Evolutionary conservation across 2,329 filamentous ascomycete species (phyloP).

Genomic region (Zopfia rhizophila): DNA sequence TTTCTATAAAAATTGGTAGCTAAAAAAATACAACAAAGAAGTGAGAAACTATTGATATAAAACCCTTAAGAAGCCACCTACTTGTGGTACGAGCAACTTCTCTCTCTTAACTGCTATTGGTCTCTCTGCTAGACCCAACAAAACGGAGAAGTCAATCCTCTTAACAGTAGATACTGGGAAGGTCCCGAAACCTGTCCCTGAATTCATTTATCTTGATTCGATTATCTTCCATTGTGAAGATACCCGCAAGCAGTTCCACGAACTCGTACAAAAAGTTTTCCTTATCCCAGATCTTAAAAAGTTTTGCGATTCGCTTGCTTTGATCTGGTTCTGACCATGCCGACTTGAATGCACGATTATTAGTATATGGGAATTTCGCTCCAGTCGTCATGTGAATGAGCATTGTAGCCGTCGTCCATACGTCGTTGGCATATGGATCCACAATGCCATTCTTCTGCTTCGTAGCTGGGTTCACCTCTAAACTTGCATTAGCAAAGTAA

Average conservation of each 20-base stretch:
- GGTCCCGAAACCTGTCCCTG: not conserved
- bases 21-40: no score
- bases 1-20: no score
- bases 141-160: no score
- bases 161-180: conserved; percentile 10
- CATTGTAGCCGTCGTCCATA: conserved; percentile 2
- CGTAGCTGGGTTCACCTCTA: not conserved
- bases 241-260: conserved; percentile 3
- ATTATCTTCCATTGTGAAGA: conserved; percentile 1
- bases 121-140: no score
- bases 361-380: no score
- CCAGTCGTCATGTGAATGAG: conserved; percentile 3
- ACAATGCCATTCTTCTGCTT: not conserved
- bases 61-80: no score
- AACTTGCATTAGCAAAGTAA: conserved; percentile 1
- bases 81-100: no score
- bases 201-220: conserved; percentile 6
- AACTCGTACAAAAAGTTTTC: conserved; percentile 6
- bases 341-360: no score
- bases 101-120: no score
- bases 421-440: conserved; percentile 1
- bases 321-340: no score
- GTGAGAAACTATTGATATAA: no score
- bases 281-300: not conserved
- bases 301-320: no score